These are phyloP conservation scores for Marvania coccoides DNA, from an alignment of 139 green algal genomes.

Conservation along the genomic window DNA sequence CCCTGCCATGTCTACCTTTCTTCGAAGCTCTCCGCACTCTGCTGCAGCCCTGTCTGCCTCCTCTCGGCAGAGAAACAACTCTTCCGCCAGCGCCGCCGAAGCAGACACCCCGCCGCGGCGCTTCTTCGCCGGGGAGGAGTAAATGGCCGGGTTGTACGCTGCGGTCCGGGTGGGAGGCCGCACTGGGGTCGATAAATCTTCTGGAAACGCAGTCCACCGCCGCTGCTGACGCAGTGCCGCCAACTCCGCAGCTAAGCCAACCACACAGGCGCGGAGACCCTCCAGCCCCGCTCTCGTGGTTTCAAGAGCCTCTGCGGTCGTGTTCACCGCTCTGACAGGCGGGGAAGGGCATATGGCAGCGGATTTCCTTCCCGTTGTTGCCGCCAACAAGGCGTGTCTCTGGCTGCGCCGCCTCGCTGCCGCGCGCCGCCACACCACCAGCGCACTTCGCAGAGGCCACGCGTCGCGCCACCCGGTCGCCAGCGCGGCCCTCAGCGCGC, in stretches of 20 bases:
- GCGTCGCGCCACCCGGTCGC: not conserved
- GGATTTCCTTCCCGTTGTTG: not conserved
- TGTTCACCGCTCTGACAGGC: no score
- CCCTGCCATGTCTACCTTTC: not conserved
- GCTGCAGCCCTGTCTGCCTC: not conserved
- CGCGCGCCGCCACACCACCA: not conserved
- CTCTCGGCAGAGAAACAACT: constrained; percentile 5
- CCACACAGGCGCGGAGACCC: not conserved
- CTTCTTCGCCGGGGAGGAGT: constrained; percentile 11
- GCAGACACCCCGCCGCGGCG: not conserved
- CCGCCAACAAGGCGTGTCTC: not conserved
- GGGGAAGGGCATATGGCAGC: not conserved
- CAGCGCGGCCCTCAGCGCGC: not conserved
- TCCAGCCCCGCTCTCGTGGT: not conserved
- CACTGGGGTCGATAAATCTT: not conserved
- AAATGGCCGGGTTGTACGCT: constrained; percentile 6
- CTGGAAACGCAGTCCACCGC: not conserved
- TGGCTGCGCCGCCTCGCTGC: no score
- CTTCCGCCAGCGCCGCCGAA: not conserved
- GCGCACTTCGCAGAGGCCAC: not conserved
- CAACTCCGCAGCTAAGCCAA: not conserved
- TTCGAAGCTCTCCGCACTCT: not conserved
- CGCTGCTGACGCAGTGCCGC: not conserved
- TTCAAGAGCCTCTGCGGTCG: not conserved
- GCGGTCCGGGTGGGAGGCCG: not conserved